Conservation (phyloP, 1,139 yeast species). For the Scheffersomyces cryptocercus region DNA sequence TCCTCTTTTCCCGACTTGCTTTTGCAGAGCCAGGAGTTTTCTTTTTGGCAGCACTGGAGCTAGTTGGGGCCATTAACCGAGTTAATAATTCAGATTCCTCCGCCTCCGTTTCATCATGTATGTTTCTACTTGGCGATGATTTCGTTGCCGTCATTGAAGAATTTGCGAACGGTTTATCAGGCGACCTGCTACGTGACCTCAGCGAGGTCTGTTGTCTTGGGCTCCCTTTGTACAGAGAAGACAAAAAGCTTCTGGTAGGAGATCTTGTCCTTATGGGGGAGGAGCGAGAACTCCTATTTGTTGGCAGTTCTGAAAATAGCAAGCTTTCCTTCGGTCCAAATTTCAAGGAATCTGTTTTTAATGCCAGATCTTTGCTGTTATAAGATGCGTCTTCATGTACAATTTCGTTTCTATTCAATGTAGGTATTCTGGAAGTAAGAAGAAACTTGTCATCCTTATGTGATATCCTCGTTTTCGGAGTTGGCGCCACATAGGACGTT, state of each 20-base stretch:
- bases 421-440: too few species aligned
- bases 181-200: background rate
- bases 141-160: background rate
- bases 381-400: too few species aligned
- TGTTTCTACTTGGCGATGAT: background rate
- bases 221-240: background rate
- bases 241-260: background rate
- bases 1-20: constrained; percentile 4
- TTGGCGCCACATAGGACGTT: too few species aligned
- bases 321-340: too few species aligned
- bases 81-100: constrained; percentile 16
- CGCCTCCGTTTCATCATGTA: too few species aligned
- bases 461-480: too few species aligned
- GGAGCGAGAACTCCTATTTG: background rate
- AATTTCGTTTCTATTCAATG: too few species aligned
- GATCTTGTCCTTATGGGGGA: background rate
- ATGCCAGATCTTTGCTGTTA: too few species aligned
- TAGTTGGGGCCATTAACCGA: constrained; percentile 30
- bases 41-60: constrained; percentile 30
- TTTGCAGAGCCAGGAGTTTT: constrained; percentile 8
- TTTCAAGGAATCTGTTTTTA: too few species aligned
- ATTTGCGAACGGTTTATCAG: background rate
- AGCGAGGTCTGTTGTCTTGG: background rate
- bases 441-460: too few species aligned
- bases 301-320: background rate